Evolutionary conservation across 176 grass and related monocot species (phyloP).

Genomic region (Chloris gayana): DNA sequence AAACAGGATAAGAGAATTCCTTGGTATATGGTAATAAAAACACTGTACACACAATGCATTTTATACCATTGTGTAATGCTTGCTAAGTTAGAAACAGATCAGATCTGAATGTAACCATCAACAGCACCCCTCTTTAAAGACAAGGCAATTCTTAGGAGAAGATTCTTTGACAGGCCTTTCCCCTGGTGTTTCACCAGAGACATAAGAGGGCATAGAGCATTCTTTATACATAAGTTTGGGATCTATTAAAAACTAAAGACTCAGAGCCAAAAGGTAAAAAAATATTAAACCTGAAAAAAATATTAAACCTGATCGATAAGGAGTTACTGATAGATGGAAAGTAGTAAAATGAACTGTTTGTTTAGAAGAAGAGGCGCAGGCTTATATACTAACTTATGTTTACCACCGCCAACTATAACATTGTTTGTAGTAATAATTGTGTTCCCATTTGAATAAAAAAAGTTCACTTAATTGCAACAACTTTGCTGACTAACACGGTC

Average conservation of each 20-base stretch:
- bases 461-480: neutral
- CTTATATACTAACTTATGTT: neutral
- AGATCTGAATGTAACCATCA: neutral
- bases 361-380: neutral
- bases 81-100: neutral
- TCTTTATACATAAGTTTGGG: neutral
- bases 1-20: constrained; percentile 6
- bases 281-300: neutral
- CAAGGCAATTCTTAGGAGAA: neutral
- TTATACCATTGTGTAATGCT: neutral
- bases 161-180: neutral
- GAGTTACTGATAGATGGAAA: too few relatives aligned
- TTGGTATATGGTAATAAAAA: constrained; percentile 3
- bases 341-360: neutral
- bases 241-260: neutral
- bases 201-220: neutral
- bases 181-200: neutral
- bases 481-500: neutral
- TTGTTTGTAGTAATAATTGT: neutral
- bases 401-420: neutral
- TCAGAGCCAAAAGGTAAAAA: neutral
- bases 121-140: neutral
- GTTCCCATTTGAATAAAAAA: neutral
- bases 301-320: neutral
- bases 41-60: constrained; percentile 8